These are phyloP conservation scores for Phytophthora vignae DNA, from an alignment of 352 stramenopile species.

Conservation along the genomic window DNA sequence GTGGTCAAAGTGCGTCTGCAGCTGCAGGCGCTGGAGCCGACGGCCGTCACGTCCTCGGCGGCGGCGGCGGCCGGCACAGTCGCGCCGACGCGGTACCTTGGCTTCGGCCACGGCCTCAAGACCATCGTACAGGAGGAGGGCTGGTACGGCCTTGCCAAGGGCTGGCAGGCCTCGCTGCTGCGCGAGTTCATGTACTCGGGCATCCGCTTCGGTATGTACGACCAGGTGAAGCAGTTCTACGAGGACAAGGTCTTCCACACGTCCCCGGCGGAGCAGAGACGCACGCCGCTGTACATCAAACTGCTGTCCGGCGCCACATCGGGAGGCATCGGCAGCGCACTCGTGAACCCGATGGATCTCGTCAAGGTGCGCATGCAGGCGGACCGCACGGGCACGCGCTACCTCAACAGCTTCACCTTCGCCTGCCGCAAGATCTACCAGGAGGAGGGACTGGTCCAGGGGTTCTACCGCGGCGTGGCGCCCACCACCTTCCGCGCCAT, in stretches of 20 bases:
- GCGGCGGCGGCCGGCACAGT: slow-evolving; percentile 45
- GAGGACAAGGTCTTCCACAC: slow-evolving; percentile 60
- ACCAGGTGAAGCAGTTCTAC: slow-evolving; percentile 78
- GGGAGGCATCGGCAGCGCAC: slow-evolving; percentile 64
- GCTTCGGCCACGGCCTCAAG: slow-evolving; percentile 64
- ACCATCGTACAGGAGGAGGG: slow-evolving; percentile 72
- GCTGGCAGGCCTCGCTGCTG: slow-evolving; percentile 67
- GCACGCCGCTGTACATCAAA: slow-evolving; percentile 72
- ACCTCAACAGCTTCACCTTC: slow-evolving; percentile 68
- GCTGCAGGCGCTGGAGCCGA: slow-evolving; percentile 55
- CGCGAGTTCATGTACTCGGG: slow-evolving; percentile 82
- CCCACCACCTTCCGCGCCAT: slow-evolving; percentile 78
- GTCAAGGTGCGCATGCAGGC: slow-evolving; percentile 85
- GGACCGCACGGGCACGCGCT: slow-evolving; percentile 64
- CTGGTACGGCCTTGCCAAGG: slow-evolving; percentile 60
- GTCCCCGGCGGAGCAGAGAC: slow-evolving; percentile 35
- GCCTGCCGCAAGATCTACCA: slow-evolving; percentile 72
- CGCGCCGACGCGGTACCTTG: slow-evolving; percentile 55
- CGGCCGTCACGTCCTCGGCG: slow-evolving; percentile 30
- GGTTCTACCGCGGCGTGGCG: slow-evolving; percentile 75
- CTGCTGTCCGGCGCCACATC: slow-evolving; percentile 69
- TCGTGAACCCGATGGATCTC: slow-evolving; percentile 85
- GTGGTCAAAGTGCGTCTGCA: slow-evolving; percentile 76
- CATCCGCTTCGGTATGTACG: slow-evolving; percentile 83
- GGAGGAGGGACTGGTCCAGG: slow-evolving; percentile 64